These are phyloP conservation scores for Fusarium austroafricanum DNA, from an alignment of 2,329 filamentous ascomycete genomes.

Conservation along the genomic window DNA sequence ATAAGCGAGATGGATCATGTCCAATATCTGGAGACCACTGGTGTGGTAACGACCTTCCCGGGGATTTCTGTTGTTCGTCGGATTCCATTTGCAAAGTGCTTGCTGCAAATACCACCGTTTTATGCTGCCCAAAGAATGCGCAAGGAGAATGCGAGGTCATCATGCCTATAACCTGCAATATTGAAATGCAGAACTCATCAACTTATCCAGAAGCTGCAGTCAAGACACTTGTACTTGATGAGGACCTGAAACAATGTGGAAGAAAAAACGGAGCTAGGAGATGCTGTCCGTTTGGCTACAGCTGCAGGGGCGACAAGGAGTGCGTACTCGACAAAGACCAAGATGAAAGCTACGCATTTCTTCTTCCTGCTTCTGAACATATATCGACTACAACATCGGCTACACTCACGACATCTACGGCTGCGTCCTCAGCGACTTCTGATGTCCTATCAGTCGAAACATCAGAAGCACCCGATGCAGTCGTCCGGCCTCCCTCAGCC, in stretches of 20 bases:
- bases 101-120: slow-evolving; percentile 44
- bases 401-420: slow-evolving; percentile 18
- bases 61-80: slow-evolving; percentile 41
- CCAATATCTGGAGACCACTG: slow-evolving; percentile 28
- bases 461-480: slow-evolving; percentile 27
- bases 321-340: slow-evolving; percentile 42
- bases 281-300: slow-evolving; percentile 46
- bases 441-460: slow-evolving; percentile 34
- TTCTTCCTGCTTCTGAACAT: slow-evolving; percentile 32
- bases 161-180: slow-evolving; percentile 40
- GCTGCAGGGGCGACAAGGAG: slow-evolving; percentile 30
- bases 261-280: slow-evolving; percentile 19
- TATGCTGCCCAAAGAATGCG: slow-evolving; percentile 42
- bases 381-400: slow-evolving; percentile 8
- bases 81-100: slow-evolving; percentile 38
- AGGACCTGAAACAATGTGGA: slow-evolving; percentile 37
- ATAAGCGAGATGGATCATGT: slow-evolving; percentile 37
- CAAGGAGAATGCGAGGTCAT: slow-evolving; percentile 34
- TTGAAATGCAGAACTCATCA: slow-evolving; percentile 32
- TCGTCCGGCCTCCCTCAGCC: slow-evolving; percentile 20
- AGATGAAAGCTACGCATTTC: slow-evolving; percentile 35
- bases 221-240: slow-evolving; percentile 37
- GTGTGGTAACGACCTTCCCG: slow-evolving; percentile 37
- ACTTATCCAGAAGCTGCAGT: slow-evolving; percentile 35
- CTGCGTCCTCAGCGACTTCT: slow-evolving; percentile 4